Evolutionary conservation across 1,284 basidiomycete genomes (phyloP), one percentile per base, ranked within the genome.

Genomic region (Pseudozyma pruni): DNA sequence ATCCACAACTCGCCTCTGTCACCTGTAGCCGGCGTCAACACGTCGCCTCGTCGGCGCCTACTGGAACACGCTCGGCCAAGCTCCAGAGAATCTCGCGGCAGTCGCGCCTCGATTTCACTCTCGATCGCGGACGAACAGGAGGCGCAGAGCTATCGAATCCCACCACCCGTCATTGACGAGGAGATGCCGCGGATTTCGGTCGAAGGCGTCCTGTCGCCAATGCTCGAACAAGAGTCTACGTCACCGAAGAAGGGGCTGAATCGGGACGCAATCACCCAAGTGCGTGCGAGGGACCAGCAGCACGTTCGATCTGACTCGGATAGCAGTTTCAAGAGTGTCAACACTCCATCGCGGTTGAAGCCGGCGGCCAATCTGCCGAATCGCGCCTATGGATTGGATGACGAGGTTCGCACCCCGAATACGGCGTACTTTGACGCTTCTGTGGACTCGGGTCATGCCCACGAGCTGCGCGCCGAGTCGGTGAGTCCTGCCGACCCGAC

Each of bases 381-480:
- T 13, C 47, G 50, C 23, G 40, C 53, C 0, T 40, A 55, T 22
- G 62, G 69, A 1, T 34, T 72, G 33, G 66, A 76, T 1, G 76
- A 76, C 34, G 74, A 70, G 25, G 35, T 69, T 2, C 42, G 50
- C 20, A 72, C 74, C 7, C 74, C 76, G 0, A 22, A 59, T 6
- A 78, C 76, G 35, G 70, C 73, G 1, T 75, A 66, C 70, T 78
- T 78, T 54, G 76, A 78, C 42, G 70, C 66, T 29, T 22, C 32
- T 35, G 68, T 31, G n/a, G 68, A 61, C 10, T 49, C 25, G 2
- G 37, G 34, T 13, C 34, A 19, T n/a, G 13, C 27, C 7, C 27
- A 50, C 16, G 59, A 62, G n/a, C 27, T 8, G 10, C 25, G 23
- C 14, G 22, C 50, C 14, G 35, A n/a, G 11, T 32, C 13, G 5